Conservation (phyloP, 2,329 filamentous ascomycete genomes). For the Colletotrichum neosansevieriae region DNA sequence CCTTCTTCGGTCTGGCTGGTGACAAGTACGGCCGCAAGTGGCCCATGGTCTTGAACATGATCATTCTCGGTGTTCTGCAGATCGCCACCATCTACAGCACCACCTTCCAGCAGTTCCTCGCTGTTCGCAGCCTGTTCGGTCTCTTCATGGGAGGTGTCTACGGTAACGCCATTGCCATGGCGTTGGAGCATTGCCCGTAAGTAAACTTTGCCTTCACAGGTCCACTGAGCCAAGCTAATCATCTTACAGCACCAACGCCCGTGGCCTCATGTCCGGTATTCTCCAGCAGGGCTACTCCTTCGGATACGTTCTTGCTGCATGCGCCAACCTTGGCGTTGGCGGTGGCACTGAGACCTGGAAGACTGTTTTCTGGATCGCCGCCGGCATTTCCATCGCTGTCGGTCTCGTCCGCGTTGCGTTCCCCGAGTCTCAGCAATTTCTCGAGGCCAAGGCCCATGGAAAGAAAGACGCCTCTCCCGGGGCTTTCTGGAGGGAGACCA, state of each 20-base stretch:
- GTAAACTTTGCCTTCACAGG: conserved; percentile 43
- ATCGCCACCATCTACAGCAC: conserved; percentile 81
- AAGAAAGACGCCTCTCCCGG: conserved; percentile 55
- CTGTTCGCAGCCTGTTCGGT: conserved; percentile 78
- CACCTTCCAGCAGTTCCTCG: conserved; percentile 81
- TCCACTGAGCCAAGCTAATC: neutral
- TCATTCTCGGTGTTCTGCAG: conserved; percentile 74
- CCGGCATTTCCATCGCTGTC: conserved; percentile 75
- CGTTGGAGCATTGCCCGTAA: conserved; percentile 78
- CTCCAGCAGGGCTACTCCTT: conserved; percentile 86
- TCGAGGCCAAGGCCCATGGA: conserved; percentile 73
- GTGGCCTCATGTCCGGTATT: conserved; percentile 85
- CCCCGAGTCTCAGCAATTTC: conserved; percentile 81
- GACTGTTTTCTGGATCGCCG: conserved; percentile 77
- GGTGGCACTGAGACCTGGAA: conserved; percentile 76
- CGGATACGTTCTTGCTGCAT: conserved; percentile 83
- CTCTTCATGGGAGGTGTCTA: conserved; percentile 87
- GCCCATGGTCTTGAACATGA: conserved; percentile 86
- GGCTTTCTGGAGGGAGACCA: conserved; percentile 77
- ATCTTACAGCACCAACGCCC: conserved; percentile 66
- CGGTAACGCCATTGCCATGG: conserved; percentile 83
- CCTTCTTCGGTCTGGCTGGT: conserved; percentile 80
- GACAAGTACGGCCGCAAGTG: conserved; percentile 86
- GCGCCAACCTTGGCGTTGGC: conserved; percentile 79
- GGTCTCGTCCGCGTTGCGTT: conserved; percentile 76